A percentile compares a stretch with the other conserved stretches of the same genome.
These are phyloP conservation scores for Chaetomium sp. DNA, from an alignment of 2,329 filamentous ascomycete species.

Conservation along the genomic window DNA sequence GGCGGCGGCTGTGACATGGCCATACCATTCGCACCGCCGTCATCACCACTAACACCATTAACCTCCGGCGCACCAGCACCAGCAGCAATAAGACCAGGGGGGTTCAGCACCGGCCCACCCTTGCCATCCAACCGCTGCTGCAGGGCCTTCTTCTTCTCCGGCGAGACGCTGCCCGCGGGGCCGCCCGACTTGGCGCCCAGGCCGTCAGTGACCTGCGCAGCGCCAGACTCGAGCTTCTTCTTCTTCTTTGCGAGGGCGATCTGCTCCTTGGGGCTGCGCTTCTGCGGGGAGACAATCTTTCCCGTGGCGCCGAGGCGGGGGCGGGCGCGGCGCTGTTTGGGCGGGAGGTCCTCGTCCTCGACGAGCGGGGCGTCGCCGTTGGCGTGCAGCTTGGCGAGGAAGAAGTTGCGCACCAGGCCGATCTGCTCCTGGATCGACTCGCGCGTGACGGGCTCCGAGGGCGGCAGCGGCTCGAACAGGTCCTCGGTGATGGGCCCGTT, in stretches of 20 bases:
- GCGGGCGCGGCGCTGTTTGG: conserved; percentile 81
- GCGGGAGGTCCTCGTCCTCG: conserved; percentile 92
- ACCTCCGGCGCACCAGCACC: neutral
- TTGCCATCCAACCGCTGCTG: neutral
- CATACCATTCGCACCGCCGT: conserved; percentile 39
- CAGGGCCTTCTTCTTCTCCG: conserved; percentile 53
- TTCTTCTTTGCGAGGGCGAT: conserved; percentile 85
- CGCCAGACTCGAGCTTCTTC: conserved; percentile 66
- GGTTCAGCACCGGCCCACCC: conserved; percentile 33
- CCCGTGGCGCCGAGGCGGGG: conserved; percentile 70
- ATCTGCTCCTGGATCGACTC: conserved; percentile 80
- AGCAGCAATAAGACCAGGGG: neutral
- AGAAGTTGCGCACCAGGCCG: conserved; percentile 87
- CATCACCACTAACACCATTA: too few species aligned
- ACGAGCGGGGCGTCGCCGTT: conserved; percentile 80
- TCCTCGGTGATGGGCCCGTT: conserved; percentile 53
- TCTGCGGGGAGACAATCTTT: conserved; percentile 84
- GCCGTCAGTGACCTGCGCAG: conserved; percentile 55
- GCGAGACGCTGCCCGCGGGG: conserved; percentile 38
- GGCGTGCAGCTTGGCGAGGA: conserved; percentile 82
- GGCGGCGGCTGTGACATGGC: conserved; percentile 46
- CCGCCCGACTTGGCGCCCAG: conserved; percentile 16
- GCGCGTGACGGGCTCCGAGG: conserved; percentile 75
- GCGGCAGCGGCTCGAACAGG: conserved; percentile 67
- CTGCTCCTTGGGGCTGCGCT: conserved; percentile 79